These are phyloP conservation scores for Pezicula radicicola DNA, from an alignment of 2,329 filamentous ascomycete species.

Conservation along the genomic window DNA sequence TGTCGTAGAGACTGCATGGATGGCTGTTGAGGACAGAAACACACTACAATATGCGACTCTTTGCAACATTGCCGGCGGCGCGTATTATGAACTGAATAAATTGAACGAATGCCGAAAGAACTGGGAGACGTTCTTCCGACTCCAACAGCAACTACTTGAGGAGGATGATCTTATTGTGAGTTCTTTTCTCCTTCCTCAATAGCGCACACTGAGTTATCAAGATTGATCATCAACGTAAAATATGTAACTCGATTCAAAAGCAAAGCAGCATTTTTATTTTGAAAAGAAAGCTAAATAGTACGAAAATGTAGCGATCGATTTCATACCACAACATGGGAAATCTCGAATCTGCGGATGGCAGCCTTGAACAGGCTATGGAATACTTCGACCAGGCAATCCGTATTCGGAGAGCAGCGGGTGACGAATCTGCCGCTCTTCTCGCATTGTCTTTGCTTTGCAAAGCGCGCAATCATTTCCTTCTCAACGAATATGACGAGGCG, in stretches of 20 bases:
- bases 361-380: constrained; percentile 11
- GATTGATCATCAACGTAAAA: not conserved
- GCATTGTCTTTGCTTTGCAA: constrained; percentile 15
- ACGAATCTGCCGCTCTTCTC: constrained; percentile 9
- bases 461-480: constrained; percentile 7
- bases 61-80: constrained; percentile 5
- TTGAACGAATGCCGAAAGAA: constrained; percentile 10
- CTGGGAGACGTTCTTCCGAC: constrained; percentile 8
- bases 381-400: constrained; percentile 14
- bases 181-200: no score
- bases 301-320: constrained; percentile 5
- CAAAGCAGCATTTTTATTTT: not conserved
- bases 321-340: constrained; percentile 19
- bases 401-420: constrained; percentile 10
- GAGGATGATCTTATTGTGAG: no score
- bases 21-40: constrained; percentile 11
- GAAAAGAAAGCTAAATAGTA: not conserved
- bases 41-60: constrained; percentile 10
- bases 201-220: no score
- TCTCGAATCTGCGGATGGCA: constrained; percentile 12
- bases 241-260: not conserved
- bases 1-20: constrained; percentile 7
- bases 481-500: constrained; percentile 6
- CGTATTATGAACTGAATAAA: constrained; percentile 14
- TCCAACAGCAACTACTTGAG: constrained; percentile 7